Base-by-base conservation (phyloP, 2,329 filamentous ascomycete genomes). In the Aspergillus alliaceus region DNA sequence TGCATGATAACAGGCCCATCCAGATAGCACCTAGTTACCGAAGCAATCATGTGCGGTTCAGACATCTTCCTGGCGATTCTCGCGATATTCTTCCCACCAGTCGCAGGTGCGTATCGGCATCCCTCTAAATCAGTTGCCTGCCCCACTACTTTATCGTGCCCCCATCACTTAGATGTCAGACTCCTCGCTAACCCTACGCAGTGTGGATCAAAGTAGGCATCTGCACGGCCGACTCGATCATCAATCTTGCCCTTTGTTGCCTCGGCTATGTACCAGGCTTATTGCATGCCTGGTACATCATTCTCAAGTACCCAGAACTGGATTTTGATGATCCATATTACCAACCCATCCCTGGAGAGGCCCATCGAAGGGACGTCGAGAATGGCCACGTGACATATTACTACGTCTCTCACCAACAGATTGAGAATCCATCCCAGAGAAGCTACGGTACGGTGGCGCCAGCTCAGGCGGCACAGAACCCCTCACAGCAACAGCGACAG, bases 171-270 rank as follows among this genome's bases (percentile, higher is more conserved):
- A 34, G 39, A 59, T 59, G 44, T 54, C 42, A 54, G 51, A 47
- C 47, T 11, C 4, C 29, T 51, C 42, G 49, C 74, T 79, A 70
- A 78, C 73, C 35, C 20, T 20, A 60, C 49, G 42, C 68, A 91
- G 95, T 99, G 68, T 99, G 95, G 95, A 91, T 99, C 59, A 99
- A 98, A 80, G 82, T 89, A 69, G 95, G 95, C 63, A 82, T 99
- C 78, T 99, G 95, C 82, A 90, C 88, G 61, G 91, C 88, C 56
- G 95, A 98, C 79, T 93, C 90, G 8, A 70, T 98, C 68, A 96
- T 99, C 81, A 99, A 99, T 80, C 88, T 98, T 75, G 88, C 93
- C 47, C 91, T 98, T 68, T 95, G 90, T 76, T 73, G 86, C 53
- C 85, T 93, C 22, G 90, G 88, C 67, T 91, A 83, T 71, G 76